Percentiles rank a stretch among this genome's conserved stretches.
phyloP scores from a whole-genome alignment of 2,329 filamentous ascomycete species.

The Arthrobotrys iridis region DNA sequence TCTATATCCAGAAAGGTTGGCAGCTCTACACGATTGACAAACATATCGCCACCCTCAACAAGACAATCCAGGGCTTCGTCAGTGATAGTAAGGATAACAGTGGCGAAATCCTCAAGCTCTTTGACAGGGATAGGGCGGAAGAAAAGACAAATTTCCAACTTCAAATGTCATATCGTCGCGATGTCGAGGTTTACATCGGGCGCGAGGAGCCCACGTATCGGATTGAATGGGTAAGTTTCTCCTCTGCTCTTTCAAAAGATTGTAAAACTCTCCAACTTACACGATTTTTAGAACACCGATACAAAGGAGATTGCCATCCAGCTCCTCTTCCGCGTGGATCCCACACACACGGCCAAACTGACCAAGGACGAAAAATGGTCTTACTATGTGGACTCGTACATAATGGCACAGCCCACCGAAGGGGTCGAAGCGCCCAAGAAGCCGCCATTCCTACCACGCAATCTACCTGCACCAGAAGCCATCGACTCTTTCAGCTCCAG shows the following conservation, averaged over 20 bases:
- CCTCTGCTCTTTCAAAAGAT: constrained; percentile 58
- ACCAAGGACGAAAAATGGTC: constrained; percentile 90
- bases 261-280: constrained; percentile 1
- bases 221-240: constrained; percentile 83
- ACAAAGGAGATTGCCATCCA: constrained; percentile 77
- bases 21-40: constrained; percentile 93
- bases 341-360: constrained; percentile 87
- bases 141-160: constrained; percentile 58
- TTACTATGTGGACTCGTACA: constrained; percentile 93
- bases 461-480: constrained; percentile 71
- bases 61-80: constrained; percentile 83
- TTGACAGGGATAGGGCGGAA: constrained; percentile 75
- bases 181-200: constrained; percentile 56
- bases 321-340: constrained; percentile 74
- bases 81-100: constrained; percentile 93
- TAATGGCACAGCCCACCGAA: constrained; percentile 87
- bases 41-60: constrained; percentile 80
- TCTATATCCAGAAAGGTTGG: constrained; percentile 91
- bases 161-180: constrained; percentile 57
- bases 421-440: constrained; percentile 73
- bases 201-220: constrained; percentile 88
- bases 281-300: constrained; percentile 69
- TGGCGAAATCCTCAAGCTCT: constrained; percentile 78
- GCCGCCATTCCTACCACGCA: constrained; percentile 76
- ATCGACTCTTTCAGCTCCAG: constrained; percentile 69